A percentile compares a stretch with the other conserved stretches of the same genome.
phyloP scores from a whole-genome alignment of 2,329 filamentous ascomycete species.

The Neonectria faginata region DNA sequence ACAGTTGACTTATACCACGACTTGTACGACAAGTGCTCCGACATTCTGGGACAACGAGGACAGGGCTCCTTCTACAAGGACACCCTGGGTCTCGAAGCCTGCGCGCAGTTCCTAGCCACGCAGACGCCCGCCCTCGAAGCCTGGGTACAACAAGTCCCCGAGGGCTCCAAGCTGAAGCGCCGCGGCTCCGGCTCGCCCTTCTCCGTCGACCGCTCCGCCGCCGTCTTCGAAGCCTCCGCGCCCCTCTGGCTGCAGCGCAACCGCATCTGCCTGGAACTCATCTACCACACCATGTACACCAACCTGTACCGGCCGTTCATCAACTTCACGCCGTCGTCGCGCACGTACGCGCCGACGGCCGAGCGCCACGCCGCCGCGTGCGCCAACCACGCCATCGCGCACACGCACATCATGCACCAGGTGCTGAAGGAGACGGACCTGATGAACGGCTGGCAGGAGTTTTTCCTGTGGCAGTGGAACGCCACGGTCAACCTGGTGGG shows the following conservation, averaged over 20 bases:
- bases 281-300: slow-evolving; percentile 54
- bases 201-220: slow-evolving; percentile 49
- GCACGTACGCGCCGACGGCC: slow-evolving; percentile 30
- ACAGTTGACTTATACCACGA: slow-evolving; percentile 44
- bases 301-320: slow-evolving; percentile 56
- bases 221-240: slow-evolving; percentile 44
- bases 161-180: slow-evolving; percentile 50
- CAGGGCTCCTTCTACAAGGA: slow-evolving; percentile 32
- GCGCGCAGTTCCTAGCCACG: slow-evolving; percentile 33
- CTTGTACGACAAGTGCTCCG: slow-evolving; percentile 45
- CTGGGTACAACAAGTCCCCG: slow-evolving; percentile 49
- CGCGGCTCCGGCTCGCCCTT: slow-evolving; percentile 47
- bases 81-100: slow-evolving; percentile 29
- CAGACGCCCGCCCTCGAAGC: slow-evolving; percentile 46
- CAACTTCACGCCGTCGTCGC: slow-evolving; percentile 43
- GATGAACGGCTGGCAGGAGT: slow-evolving; percentile 46
- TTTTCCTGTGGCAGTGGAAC: slow-evolving; percentile 48
- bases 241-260: slow-evolving; percentile 55
- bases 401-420: slow-evolving; percentile 44
- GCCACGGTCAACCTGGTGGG: slow-evolving; percentile 49
- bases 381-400: slow-evolving; percentile 42
- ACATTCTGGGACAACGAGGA: slow-evolving; percentile 18
- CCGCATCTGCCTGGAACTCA: slow-evolving; percentile 55
- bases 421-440: slow-evolving; percentile 40
- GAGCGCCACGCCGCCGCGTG: slow-evolving; percentile 36